Evolutionary conservation across 176 grass and related monocot genomes (phyloP).

Genomic region (Microstegium vimineum): DNA sequence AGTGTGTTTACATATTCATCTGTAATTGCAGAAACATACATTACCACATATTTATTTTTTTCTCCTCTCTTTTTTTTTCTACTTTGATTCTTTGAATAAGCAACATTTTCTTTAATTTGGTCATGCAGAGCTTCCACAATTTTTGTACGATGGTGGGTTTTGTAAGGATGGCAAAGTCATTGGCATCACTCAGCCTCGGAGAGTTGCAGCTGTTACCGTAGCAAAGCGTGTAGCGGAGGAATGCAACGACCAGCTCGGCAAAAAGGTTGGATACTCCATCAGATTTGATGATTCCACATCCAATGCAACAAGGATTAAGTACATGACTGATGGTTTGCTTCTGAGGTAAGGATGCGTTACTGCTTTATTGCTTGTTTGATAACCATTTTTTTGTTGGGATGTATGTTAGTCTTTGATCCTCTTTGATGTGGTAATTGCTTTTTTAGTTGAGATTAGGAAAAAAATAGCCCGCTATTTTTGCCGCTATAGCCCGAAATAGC

Average conservation of each 20-base stretch:
- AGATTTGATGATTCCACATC: conserved; percentile 85
- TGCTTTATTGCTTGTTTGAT: neutral
- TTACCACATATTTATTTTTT: no score
- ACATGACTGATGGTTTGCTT: conserved; percentile 95
- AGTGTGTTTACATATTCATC: neutral
- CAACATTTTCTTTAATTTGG: conserved; percentile 2
- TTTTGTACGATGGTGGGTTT: conserved; percentile 73
- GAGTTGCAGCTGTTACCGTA: conserved; percentile 85
- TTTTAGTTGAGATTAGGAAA: no score
- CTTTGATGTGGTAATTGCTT: neutral
- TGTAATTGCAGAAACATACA: neutral
- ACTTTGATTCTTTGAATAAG: conserved; percentile 4
- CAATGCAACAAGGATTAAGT: conserved; percentile 81
- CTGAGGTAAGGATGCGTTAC: conserved; percentile 52
- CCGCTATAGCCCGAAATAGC: no score
- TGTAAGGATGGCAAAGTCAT: conserved; percentile 68
- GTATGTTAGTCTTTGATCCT: neutral
- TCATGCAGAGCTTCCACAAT: conserved; percentile 79
- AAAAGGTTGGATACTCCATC: conserved; percentile 90
- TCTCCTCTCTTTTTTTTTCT: neutral
- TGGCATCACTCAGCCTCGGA: conserved; percentile 75
- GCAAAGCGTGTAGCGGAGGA: conserved; percentile 88
- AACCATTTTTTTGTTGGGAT: neutral
- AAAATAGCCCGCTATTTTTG: no score
- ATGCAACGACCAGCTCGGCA: conserved; percentile 79